A percentile compares a stretch with the other conserved stretches of the same genome.
phyloP scores from a whole-genome alignment of 768 basidiomycete genomes.

The Agaricus blazei region DNA sequence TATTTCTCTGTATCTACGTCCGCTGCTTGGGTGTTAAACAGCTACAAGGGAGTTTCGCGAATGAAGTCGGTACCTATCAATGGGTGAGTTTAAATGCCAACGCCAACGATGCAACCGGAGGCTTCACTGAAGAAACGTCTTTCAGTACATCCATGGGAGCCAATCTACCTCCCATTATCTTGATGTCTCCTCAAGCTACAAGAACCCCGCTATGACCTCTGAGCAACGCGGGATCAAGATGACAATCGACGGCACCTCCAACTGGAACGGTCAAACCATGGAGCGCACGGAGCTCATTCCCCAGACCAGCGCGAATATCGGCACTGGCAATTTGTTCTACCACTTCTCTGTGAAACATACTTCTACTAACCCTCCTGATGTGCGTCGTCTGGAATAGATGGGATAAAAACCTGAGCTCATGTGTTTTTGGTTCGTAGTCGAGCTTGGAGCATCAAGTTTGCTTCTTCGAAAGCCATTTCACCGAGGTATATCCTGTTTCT shows the following conservation, averaged over 20 bases:
- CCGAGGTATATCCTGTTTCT: conserved; percentile 33
- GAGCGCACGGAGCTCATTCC: conserved; percentile 39
- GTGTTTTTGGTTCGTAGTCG: conserved; percentile 24
- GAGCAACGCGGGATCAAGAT: conserved; percentile 48
- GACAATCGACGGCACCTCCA: conserved; percentile 49
- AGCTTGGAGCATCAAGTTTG: conserved; percentile 55
- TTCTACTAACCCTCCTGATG: conserved; percentile 47
- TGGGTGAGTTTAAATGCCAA: conserved; percentile 33
- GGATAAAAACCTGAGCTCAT: neutral
- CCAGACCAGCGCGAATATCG: conserved; percentile 48
- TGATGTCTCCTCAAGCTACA: conserved; percentile 42
- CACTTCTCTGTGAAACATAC: conserved; percentile 54
- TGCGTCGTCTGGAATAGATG: conserved; percentile 19
- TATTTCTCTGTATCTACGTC: neutral
- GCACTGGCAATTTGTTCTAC: conserved; percentile 54
- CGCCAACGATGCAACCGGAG: neutral
- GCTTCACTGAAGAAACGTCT: neutral
- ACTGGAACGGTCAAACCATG: conserved; percentile 49
- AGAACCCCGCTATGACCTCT: conserved; percentile 51
- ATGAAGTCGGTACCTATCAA: conserved; percentile 51
- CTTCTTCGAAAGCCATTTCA: conserved; percentile 64
- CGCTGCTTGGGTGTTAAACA: neutral
- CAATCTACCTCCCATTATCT: conserved; percentile 49
- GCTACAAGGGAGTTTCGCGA: conserved; percentile 47
- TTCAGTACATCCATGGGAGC: conserved; percentile 51